phyloP scores from a whole-genome alignment of 495 filamentous ascomycete genomes.

The Penicillium atrosanguineum region DNA sequence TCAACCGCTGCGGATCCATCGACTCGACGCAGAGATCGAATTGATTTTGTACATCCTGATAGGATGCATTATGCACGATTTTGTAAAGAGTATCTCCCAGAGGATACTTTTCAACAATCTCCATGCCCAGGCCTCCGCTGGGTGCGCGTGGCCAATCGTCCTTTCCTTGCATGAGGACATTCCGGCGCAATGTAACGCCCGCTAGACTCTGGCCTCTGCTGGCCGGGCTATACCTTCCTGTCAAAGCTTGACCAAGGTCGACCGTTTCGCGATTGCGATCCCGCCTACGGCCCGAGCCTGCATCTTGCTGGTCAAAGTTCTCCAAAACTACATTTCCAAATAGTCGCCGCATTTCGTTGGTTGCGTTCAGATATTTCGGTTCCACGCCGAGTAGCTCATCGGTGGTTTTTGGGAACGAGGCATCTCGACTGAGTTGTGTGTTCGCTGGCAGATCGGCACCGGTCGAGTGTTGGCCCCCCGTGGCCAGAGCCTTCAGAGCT shows the following conservation, averaged over 20 bases:
- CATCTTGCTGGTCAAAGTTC: constrained; percentile 53
- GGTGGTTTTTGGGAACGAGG: constrained; percentile 42
- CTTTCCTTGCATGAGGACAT: constrained; percentile 84
- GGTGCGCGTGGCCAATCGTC: constrained; percentile 85
- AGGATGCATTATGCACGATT: constrained; percentile 72
- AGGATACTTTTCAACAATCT: constrained; percentile 57
- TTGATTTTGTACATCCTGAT: constrained; percentile 69
- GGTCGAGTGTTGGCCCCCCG: constrained; percentile 19
- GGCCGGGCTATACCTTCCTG: constrained; percentile 56
- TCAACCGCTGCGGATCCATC: constrained; percentile 72
- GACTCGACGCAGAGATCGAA: constrained; percentile 80
- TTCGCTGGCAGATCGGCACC: constrained; percentile 19
- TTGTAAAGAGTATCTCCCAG: constrained; percentile 54
- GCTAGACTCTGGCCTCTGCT: constrained; percentile 60
- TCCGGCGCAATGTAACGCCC: constrained; percentile 67
- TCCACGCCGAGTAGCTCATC: constrained; percentile 69
- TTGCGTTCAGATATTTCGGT: constrained; percentile 74
- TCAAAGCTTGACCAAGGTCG: constrained; percentile 69
- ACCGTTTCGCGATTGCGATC: constrained; percentile 54
- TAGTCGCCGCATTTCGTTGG: constrained; percentile 89
- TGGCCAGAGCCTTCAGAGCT: constrained; percentile 64
- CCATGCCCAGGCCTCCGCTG: constrained; percentile 83
- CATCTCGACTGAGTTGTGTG: constrained; percentile 37
- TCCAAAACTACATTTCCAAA: constrained; percentile 82
- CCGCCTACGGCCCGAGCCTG: constrained; percentile 51